Base-by-base conservation (phyloP, 1,284 basidiomycete genomes). In the Inonotus obliquus region DNA sequence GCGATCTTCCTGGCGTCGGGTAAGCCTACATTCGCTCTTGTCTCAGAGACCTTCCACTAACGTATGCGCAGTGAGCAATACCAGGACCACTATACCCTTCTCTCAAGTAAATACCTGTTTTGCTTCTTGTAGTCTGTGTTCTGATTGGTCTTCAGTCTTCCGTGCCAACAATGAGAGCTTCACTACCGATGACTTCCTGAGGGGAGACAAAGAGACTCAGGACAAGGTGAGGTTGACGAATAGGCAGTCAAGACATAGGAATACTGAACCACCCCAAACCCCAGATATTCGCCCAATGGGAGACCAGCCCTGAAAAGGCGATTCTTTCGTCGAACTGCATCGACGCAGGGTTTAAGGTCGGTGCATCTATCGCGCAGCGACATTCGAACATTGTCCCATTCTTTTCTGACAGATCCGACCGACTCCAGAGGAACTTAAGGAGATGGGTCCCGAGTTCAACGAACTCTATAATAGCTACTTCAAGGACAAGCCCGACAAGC, bases 371-470 rank as follows among this genome's bases (percentile, higher is more conserved):
- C n/a, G n/a, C n/a, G 21, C 2, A 14, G 21, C 32, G 21, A 60
- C 37, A 32, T 25, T 39, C n/a, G 11, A 44, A 41, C 9, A 13
- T 48, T 32, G 49, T 11, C 23, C n/a, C 41, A 35, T 5, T 49
- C 19, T 35, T 53, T 9, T 21, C 23, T 5, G 0, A 14, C 64
- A 83, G 82, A 85, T 88, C 65, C 85, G 86, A 35, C 87, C 87
- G 0, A 85, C 81, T 0, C 81, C 81, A 66, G 81, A 79, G 63
- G 87, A 89, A 69, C 74, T 88, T 57, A 86, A 86, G 69, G 84
- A 86, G 72, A 87, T 89, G 85, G 86, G 86, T 19, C 85, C 85
- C n/a, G 86, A 87, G 65, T 88, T 88, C 74, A 84, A 85, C 65
- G 76, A 77, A 65, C 80, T 86, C 51, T 89, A 83, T 83, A 71